These are phyloP conservation scores for Pleurotus ostreatus DNA, from an alignment of 768 basidiomycete genomes.

Conservation along the genomic window DNA sequence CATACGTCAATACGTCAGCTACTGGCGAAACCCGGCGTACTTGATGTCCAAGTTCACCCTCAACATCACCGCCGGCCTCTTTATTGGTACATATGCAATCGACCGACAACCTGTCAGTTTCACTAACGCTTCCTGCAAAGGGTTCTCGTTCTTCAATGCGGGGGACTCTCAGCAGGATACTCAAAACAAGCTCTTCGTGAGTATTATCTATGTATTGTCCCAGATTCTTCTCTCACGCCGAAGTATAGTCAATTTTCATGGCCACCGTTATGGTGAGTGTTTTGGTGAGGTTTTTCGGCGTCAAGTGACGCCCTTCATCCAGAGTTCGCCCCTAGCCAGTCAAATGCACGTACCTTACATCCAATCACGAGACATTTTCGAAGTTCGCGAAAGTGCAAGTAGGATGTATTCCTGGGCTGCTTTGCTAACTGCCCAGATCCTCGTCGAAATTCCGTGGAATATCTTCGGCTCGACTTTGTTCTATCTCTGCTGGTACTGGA, in stretches of 20 bases:
- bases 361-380: conserved; percentile 54
- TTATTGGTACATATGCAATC: conserved; percentile 30
- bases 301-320: not conserved
- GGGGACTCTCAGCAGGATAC: conserved; percentile 52
- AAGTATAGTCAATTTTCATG: conserved; percentile 49
- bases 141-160: conserved; percentile 60
- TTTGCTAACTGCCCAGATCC: conserved; percentile 47
- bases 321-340: conserved; percentile 49
- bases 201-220: conserved; percentile 19
- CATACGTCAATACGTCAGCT: conserved; percentile 37
- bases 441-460: conserved; percentile 62
- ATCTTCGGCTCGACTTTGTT: conserved; percentile 52
- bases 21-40: conserved; percentile 60
- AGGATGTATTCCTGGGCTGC: conserved; percentile 62
- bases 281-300: not conserved
- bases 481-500: conserved; percentile 71
- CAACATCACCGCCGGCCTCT: conserved; percentile 49
- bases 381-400: conserved; percentile 64
- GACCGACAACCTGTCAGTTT: too few relatives aligned
- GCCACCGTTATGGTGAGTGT: conserved; percentile 33
- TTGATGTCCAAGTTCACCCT: conserved; percentile 54
- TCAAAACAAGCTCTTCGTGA: conserved; percentile 64
- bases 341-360: conserved; percentile 64
- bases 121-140: not conserved
- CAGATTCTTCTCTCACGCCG: conserved; percentile 3